Conservation (phyloP, 495 filamentous ascomycete genomes). For the Hypoxylon cercidicola region DNA sequence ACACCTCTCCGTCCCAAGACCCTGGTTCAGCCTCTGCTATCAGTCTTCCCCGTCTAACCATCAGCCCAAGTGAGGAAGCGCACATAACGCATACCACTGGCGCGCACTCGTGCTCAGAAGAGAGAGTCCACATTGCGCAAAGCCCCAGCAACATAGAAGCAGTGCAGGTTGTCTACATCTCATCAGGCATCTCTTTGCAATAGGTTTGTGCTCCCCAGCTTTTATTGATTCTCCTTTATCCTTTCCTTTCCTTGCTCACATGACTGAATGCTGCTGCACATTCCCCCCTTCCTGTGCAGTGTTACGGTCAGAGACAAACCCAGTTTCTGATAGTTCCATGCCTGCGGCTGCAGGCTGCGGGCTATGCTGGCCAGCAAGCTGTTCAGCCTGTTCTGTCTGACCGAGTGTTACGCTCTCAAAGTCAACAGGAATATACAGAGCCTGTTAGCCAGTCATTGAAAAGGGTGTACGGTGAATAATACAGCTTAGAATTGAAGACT, state of each 20-base stretch:
- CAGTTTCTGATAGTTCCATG: conserved; percentile 46
- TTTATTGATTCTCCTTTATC: conserved; percentile 35
- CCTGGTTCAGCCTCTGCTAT: conserved; percentile 29
- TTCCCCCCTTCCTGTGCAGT: conserved; percentile 38
- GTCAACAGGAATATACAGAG: conserved; percentile 23
- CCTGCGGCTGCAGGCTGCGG: conserved; percentile 27
- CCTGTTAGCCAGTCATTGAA: conserved; percentile 11
- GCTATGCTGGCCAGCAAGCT: conserved; percentile 23
- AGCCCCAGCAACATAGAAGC: conserved; percentile 17
- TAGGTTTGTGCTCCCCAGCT: conserved; percentile 54
- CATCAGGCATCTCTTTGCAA: conserved; percentile 38
- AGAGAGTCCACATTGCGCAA: conserved; percentile 13
- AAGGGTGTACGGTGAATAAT: conserved; percentile 9
- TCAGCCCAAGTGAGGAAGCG: conserved; percentile 26
- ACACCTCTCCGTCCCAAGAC: conserved; percentile 35
- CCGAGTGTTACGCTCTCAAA: conserved; percentile 20
- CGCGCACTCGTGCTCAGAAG: conserved; percentile 26
- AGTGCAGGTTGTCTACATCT: conserved; percentile 18
- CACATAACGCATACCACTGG: conserved; percentile 22
- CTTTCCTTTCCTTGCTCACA: conserved; percentile 44
- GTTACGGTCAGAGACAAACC: conserved; percentile 42
- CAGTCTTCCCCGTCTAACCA: conserved; percentile 15
- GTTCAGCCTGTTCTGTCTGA: conserved; percentile 13
- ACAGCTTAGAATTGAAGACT: conserved; percentile 31
- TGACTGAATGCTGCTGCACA: conserved; percentile 48